A percentile compares a stretch with the other conserved stretches of the same genome.
Conservation (phyloP, 768 basidiomycete species). For the Phaeotremella fagi region DNA sequence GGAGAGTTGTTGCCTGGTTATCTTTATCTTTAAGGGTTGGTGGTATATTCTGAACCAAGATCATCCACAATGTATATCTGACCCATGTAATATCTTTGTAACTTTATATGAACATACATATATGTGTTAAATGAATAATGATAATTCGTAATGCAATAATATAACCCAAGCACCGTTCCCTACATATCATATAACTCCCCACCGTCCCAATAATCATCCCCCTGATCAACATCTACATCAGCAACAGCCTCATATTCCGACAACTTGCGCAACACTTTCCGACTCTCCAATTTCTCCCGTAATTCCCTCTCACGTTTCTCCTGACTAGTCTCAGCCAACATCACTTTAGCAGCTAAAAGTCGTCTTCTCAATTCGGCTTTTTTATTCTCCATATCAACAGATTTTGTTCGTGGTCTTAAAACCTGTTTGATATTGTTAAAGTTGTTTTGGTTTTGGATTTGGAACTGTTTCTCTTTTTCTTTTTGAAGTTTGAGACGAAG, state of each 20-base stretch:
- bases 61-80: too few relatives aligned
- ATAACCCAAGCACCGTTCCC: too few relatives aligned
- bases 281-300: constrained; percentile 29
- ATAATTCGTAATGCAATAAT: background rate
- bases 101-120: background rate
- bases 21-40: constrained; percentile 25
- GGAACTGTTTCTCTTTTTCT: constrained; percentile 14
- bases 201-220: background rate
- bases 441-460: constrained; percentile 13
- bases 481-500: constrained; percentile 25
- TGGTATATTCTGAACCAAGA: too few relatives aligned
- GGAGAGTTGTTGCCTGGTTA: constrained; percentile 37
- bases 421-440: constrained; percentile 34
- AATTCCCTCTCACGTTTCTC: constrained; percentile 35
- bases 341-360: constrained; percentile 36
- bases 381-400: constrained; percentile 26
- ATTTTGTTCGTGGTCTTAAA: constrained; percentile 15
- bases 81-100: background rate
- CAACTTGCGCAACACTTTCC: constrained; percentile 14
- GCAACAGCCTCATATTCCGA: background rate
- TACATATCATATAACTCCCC: background rate
- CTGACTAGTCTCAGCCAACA: constrained; percentile 35
- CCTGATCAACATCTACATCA: background rate
- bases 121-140: background rate
- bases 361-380: constrained; percentile 30